Evolutionary conservation across 306 rosid genomes (phyloP), one percentile per base, ranked within the genome.

Genomic region (Quercus agrifolia): DNA sequence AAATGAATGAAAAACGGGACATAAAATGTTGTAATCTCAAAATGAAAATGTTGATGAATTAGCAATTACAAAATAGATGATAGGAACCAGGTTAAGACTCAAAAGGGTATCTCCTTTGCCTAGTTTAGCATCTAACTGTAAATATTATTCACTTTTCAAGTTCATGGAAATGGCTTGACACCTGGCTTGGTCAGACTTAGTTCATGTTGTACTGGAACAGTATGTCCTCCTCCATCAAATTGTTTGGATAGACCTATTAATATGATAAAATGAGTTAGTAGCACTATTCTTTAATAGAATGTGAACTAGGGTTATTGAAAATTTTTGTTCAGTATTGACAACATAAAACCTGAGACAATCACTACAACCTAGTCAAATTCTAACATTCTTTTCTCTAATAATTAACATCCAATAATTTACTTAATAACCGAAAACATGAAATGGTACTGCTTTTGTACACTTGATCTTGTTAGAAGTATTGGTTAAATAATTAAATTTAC

Each of bases 191-290:
- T 63, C 30, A 63, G 72, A 59, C 71, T 19, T 33, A 67, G 51
- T 35, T 35, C 27, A 67, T 4, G 52, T 33, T 67, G 52, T 67
- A 67, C 52, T 35, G 72, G 72, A 35, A 67, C 52, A 19, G 72
- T 67, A 33, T 35, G 72, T 68, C 46, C 21, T 64, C 72, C 72
- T 19, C 52, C 72, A 33, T 68, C 25, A 13, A 68, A 68, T 35
- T 68, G 25, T 68, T 68, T 68, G 72, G 27, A 68, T 68, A 31
- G 72, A 68, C 72, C 27, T 35, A 68, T 68, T 35, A 68, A 35
- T 68, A 33, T 1, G 72, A 68, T 33, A 17, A 68, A 35, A 68
- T n/a, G 46, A 64, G 46, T 64, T 35, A 35, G 27, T 18, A 33
- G 25, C 52, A 33, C 27, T 68, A 18, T 68, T 68, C n/a, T 68